These are phyloP conservation scores for Chalaropsis ovoidea DNA, from an alignment of 2,329 filamentous ascomycete species.

Conservation along the genomic window DNA sequence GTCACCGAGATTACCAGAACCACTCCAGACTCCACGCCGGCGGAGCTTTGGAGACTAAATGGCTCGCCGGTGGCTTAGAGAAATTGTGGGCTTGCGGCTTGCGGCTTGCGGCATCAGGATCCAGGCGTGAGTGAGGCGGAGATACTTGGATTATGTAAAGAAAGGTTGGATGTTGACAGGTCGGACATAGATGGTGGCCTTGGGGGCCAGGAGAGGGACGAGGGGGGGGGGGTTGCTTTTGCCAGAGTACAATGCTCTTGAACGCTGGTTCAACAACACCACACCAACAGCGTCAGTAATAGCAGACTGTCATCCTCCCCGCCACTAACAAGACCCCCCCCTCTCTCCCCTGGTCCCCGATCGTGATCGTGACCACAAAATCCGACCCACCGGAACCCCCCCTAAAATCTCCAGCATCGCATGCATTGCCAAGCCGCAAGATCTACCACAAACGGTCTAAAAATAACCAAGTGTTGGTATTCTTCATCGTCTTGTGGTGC, in stretches of 20 bases:
- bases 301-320: neutral
- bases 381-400: neutral
- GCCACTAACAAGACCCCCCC: conserved; percentile 5
- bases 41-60: neutral
- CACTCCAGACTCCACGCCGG: neutral
- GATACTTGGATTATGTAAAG: too few species aligned
- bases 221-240: too few species aligned
- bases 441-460: neutral
- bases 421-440: conserved; percentile 1
- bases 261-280: too few species aligned
- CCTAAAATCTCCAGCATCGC: neutral
- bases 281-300: too few species aligned
- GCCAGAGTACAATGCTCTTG: too few species aligned
- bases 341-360: neutral
- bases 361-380: neutral
- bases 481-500: neutral
- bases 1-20: conserved; percentile 1
- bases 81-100: conserved; percentile 7
- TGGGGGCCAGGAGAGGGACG: too few species aligned
- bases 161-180: too few species aligned
- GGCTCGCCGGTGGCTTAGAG: conserved; percentile 7
- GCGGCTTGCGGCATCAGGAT: too few species aligned
- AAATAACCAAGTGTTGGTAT: neutral
- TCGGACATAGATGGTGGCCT: too few species aligned
- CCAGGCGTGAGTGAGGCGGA: neutral